Evolutionary conservation across 1,284 basidiomycete genomes (phyloP), one percentile per base, ranked within the genome.

Genomic region (Cutaneotrichosporon sp.): DNA sequence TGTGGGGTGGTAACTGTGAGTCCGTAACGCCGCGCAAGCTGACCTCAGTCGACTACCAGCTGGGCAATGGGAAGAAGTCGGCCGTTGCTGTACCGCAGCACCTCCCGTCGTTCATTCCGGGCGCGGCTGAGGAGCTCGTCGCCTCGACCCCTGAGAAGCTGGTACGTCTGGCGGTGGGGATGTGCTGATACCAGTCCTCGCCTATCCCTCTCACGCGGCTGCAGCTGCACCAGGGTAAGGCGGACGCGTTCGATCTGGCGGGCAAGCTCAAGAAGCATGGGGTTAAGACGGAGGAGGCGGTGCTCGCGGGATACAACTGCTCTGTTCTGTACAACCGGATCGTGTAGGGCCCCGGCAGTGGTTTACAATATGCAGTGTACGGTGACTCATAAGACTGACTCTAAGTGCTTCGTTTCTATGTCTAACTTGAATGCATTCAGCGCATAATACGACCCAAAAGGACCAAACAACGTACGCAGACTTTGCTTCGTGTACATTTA

Each of bases 1-100:
- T 79, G 0, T 80, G 76, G 75, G 79, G 79, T 8, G 68, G 70
- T 11, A 76, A 76, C 52, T 59, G 72, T 67, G 49, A 58, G 69
- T 67, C 51, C n/a, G n/a, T n/a, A 22, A 19, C 2, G 31, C 5
- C 12, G 17, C 4, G 27, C 26, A 3, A 19, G 42, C 51, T 49
- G 11, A 46, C 46, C 17, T 22, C 46, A 70, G 22, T 79, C 79
- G 82, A 86, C 41, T 87, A 82, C 62, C 87, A 93, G 72, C 80
- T 93, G 6, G 93, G 92, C 5, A 92, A 85, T 57, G 89, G 89
- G 35, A 90, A 86, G 70, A 81, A 85, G 51, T 80, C 84, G 5
- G 90, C 86, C 66, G 66, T 85, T 8, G 80, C 87, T 0, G 76
- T 83, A 14, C 91, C 93, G 0, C 77, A 78, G 54, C 77, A 81